Percentiles rank a stretch among this genome's conserved stretches.
These are phyloP conservation scores for Taiozyma sp. DNA, from an alignment of 1,139 yeast genomes.

Conservation along the genomic window DNA sequence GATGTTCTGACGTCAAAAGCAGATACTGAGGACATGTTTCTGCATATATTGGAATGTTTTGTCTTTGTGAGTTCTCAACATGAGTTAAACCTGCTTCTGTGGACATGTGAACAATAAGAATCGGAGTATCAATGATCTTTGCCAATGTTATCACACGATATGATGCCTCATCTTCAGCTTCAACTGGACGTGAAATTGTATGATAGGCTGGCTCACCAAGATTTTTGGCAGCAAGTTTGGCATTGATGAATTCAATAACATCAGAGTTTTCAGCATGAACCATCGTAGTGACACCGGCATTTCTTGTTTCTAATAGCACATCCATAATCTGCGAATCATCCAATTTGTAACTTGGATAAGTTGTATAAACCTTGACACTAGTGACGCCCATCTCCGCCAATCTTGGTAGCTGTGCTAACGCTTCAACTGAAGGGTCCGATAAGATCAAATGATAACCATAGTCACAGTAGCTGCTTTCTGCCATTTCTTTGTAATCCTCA, in stretches of 20 bases:
- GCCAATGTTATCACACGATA: slow-evolving; percentile 41
- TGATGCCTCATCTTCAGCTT: slow-evolving; percentile 46
- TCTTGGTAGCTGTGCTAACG: slow-evolving; percentile 27
- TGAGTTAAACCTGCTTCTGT: slow-evolving; percentile 37
- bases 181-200: slow-evolving; percentile 39
- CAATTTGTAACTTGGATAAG: slow-evolving; percentile 39
- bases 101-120: slow-evolving; percentile 44
- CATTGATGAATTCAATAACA: slow-evolving; percentile 37
- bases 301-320: slow-evolving; percentile 35
- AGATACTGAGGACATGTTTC: slow-evolving; percentile 49
- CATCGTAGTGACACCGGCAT: slow-evolving; percentile 40
- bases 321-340: slow-evolving; percentile 37
- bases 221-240: slow-evolving; percentile 33
- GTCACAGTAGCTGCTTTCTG: slow-evolving; percentile 36
- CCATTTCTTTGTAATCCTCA: slow-evolving; percentile 29
- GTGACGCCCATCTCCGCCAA: slow-evolving; percentile 37
- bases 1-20: slow-evolving; percentile 34
- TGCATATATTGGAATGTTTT: slow-evolving; percentile 36
- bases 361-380: slow-evolving; percentile 42
- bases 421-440: slow-evolving; percentile 28
- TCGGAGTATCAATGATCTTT: slow-evolving; percentile 38
- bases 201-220: slow-evolving; percentile 39
- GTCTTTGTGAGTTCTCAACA: slow-evolving; percentile 38
- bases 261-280: slow-evolving; percentile 47
- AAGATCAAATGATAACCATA: slow-evolving; percentile 42